Conservation (phyloP, 2,329 filamentous ascomycete genomes). For the Pseudonectria buxi region DNA sequence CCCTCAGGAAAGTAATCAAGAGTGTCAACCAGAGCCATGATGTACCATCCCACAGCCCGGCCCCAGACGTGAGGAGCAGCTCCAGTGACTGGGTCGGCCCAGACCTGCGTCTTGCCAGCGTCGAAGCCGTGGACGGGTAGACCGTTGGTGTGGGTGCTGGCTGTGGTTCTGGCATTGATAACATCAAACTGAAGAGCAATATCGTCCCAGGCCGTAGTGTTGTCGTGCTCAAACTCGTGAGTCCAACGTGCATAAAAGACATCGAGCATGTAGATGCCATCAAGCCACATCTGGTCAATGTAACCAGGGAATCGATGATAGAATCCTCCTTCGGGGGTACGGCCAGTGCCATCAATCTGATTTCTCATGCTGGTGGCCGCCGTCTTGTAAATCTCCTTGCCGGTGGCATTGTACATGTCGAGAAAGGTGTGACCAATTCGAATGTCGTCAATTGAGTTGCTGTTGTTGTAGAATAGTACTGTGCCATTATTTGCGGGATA, state of each 20-base stretch:
- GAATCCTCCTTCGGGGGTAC: slow-evolving; percentile 11
- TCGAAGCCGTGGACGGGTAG: slow-evolving; percentile 12
- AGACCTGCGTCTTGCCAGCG: slow-evolving; percentile 10
- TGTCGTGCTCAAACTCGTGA: slow-evolving; percentile 11
- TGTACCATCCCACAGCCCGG: slow-evolving; percentile 14
- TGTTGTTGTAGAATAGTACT: slow-evolving; percentile 13
- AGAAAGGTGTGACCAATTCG: slow-evolving; percentile 12
- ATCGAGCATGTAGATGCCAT: slow-evolving; percentile 15
- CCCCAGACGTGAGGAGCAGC: slow-evolving; percentile 15
- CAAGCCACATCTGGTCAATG: slow-evolving; percentile 18
- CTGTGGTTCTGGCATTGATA: slow-evolving; percentile 6
- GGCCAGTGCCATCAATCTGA: slow-evolving; percentile 11
- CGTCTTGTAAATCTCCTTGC: slow-evolving; percentile 11
- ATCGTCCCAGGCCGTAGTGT: slow-evolving; percentile 14
- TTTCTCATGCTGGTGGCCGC: slow-evolving; percentile 8
- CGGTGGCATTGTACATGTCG: slow-evolving; percentile 11
- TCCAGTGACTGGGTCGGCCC: slow-evolving; percentile 13
- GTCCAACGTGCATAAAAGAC: slow-evolving; percentile 16
- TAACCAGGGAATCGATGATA: slow-evolving; percentile 18
- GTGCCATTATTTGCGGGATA: slow-evolving; percentile 17
- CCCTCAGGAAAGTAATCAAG: slow-evolving; percentile 12
- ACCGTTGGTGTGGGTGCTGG: slow-evolving; percentile 6
- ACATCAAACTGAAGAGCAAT: slow-evolving; percentile 12
- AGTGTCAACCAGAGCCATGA: slow-evolving; percentile 13
- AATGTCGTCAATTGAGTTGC: slow-evolving; percentile 13